These are phyloP conservation scores for Gentiana dahurica DNA, from an alignment of 257 asterid species.

Conservation along the genomic window DNA sequence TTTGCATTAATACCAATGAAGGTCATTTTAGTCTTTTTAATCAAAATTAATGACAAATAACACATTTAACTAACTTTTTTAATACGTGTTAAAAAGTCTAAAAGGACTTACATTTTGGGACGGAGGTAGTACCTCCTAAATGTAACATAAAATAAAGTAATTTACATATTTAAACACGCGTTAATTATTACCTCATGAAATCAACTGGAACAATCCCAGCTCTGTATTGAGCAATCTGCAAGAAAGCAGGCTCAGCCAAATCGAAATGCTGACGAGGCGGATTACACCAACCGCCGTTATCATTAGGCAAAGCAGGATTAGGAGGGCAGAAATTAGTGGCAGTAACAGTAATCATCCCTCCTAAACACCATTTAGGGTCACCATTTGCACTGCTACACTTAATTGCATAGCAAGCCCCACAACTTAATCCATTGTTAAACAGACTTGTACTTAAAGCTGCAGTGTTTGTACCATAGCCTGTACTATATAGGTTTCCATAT, in stretches of 20 bases:
- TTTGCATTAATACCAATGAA: too few species aligned
- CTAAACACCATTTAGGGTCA: constrained; percentile 46
- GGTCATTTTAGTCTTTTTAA: too few species aligned
- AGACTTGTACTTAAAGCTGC: constrained; percentile 88
- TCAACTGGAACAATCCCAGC: constrained; percentile 84
- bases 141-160: too few species aligned
- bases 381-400: constrained; percentile 27
- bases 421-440: constrained; percentile 76
- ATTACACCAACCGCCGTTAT: constrained; percentile 94
- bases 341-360: constrained; percentile 62
- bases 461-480: constrained; percentile 77
- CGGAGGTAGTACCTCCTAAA: too few species aligned
- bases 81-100: too few species aligned
- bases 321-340: constrained; percentile 97
- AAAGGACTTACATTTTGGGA: too few species aligned
- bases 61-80: too few species aligned
- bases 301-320: constrained; percentile 40
- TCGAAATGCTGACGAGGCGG: constrained; percentile 91
- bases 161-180: too few species aligned
- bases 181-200: constrained; percentile 40
- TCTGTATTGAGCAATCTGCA: constrained; percentile 67
- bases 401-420: constrained; percentile 75
- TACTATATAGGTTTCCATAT: constrained; percentile 75
- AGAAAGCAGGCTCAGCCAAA: constrained; percentile 72
- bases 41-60: too few species aligned